These are phyloP conservation scores for Rhizophora mangle DNA, from an alignment of 345 rosid species.

Conservation along the genomic window DNA sequence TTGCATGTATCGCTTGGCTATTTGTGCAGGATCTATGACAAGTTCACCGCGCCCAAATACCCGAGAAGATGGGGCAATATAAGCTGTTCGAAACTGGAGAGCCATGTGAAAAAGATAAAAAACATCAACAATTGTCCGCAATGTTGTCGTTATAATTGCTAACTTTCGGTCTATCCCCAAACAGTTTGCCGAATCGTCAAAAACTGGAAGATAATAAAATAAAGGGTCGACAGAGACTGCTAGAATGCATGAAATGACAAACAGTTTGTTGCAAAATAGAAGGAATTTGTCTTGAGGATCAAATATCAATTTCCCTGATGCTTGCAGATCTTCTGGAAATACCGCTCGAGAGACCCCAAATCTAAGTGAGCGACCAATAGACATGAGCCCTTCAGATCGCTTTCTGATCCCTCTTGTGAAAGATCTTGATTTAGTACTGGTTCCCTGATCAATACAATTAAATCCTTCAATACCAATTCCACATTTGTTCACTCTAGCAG, in stretches of 20 bases:
- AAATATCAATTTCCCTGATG: conserved; percentile 72
- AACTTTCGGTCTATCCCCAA: conserved; percentile 68
- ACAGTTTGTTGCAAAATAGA: conserved; percentile 68
- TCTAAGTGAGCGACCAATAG: conserved; percentile 83
- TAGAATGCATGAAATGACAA: conserved; percentile 73
- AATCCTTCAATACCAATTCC: conserved; percentile 71
- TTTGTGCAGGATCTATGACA: conserved; percentile 81
- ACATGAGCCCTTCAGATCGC: conserved; percentile 90
- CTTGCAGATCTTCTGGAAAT: conserved; percentile 93
- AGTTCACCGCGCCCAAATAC: conserved; percentile 98
- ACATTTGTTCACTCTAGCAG: conserved; percentile 52
- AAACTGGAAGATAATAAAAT: conserved; percentile 88
- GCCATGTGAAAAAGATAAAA: conserved; percentile 90
- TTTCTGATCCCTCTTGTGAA: conserved; percentile 69
- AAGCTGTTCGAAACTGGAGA: conserved; percentile 94
- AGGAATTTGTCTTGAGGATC: conserved; percentile 96
- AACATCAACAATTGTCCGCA: conserved; percentile 68
- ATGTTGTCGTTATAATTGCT: conserved; percentile 70
- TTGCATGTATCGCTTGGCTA: conserved; percentile 81
- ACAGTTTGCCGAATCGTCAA: conserved; percentile 45
- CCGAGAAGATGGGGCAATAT: conserved; percentile 92
- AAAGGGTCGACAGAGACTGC: conserved; percentile 89
- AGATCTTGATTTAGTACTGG: conserved; percentile 58
- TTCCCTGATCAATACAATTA: conserved; percentile 37
- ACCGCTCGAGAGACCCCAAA: conserved; percentile 90